Percentiles rank a stretch among this genome's conserved stretches.
Conservation (phyloP, 805 yeast genomes). For the Spathaspora sp. region DNA sequence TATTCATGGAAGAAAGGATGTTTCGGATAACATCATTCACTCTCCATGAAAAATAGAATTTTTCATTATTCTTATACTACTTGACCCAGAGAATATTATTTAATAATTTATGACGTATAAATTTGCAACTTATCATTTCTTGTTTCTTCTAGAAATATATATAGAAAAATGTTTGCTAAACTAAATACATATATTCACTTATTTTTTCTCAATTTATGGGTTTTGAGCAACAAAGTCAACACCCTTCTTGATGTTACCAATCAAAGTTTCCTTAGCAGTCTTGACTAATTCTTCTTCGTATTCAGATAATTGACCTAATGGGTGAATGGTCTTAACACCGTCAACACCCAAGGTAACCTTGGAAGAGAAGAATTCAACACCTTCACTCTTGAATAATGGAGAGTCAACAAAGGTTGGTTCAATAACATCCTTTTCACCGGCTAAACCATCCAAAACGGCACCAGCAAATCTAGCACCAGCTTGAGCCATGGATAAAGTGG, state of each 20-base stretch:
- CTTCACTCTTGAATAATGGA: constrained; percentile 80
- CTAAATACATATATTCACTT: not conserved
- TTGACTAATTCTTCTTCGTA: constrained; percentile 84
- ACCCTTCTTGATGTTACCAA: constrained; percentile 93
- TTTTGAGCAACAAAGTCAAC: constrained; percentile 74
- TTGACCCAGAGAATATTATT: too few relatives aligned
- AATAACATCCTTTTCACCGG: constrained; percentile 59
- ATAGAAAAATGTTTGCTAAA: not conserved
- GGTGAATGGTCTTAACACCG: constrained; percentile 82
- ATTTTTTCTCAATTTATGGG: constrained; percentile 43
- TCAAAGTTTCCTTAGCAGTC: constrained; percentile 83
- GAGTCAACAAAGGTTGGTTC: constrained; percentile 76
- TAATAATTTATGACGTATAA: too few relatives aligned
- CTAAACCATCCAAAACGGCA: constrained; percentile 60
- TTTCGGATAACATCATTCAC: too few relatives aligned
- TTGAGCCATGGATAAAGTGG: constrained; percentile 90
- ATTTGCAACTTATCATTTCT: not conserved
- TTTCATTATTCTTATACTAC: too few relatives aligned
- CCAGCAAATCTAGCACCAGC: constrained; percentile 80
- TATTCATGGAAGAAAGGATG: too few relatives aligned
- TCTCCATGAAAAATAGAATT: too few relatives aligned
- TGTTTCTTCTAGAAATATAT: not conserved
- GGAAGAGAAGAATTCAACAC: constrained; percentile 95
- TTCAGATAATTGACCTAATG: constrained; percentile 64
- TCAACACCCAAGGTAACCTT: constrained; percentile 89